Evolutionary conservation across 495 filamentous ascomycete genomes (phyloP), one percentile per base, ranked within the genome.

Genomic region (Massariosphaeria phaeospora): DNA sequence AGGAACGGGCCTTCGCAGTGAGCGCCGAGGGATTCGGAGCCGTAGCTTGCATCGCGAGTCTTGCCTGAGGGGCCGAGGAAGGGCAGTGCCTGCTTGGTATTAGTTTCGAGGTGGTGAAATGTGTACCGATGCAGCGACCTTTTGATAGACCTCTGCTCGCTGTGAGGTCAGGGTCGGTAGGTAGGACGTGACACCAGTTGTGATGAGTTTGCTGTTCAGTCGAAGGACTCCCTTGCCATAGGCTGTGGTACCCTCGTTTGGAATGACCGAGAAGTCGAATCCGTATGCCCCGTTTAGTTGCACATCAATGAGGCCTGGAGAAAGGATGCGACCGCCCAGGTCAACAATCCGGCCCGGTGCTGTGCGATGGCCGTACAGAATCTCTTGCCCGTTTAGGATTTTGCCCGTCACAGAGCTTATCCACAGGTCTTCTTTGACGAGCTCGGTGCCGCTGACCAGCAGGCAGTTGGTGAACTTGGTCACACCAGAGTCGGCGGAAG

Each of bases 1-100:
- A 95, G 75, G 72, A 91, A 95, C 0, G 89, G 88, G 0, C 89
- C 89, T 75, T 95, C 88, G 63, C 82, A 80, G 63, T 95, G 89
- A 3, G 88, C 88, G 2, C 88, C 88, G 4, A 95, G 80, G 0
- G 85, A 88, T 66, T 91, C 86, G 27, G 86, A 78, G 51, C 89
- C 89, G 46, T 82, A 76, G 53, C 77, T 69, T 25, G 79, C 62
- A 21, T 68, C 43, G n/a, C 79, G 73, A 8, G 55, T 71, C 10
- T 55, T 57, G 23, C 79, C 81, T 1, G 84, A 84, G 2, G 87
- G 86, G 1, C 77, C 86, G 20, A 93, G 79, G 51, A 83, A 82
- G 8, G 83, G 85, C 3, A 93, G 76, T 2, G 81, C 83, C 77
- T 84, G 54, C 20, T 3, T 12, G 18, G n/a, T 48, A 31, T 57